Base-by-base conservation (phyloP, 192 early-diverging fungal genomes). In the Gryganskiella cystojenkinii region DNA sequence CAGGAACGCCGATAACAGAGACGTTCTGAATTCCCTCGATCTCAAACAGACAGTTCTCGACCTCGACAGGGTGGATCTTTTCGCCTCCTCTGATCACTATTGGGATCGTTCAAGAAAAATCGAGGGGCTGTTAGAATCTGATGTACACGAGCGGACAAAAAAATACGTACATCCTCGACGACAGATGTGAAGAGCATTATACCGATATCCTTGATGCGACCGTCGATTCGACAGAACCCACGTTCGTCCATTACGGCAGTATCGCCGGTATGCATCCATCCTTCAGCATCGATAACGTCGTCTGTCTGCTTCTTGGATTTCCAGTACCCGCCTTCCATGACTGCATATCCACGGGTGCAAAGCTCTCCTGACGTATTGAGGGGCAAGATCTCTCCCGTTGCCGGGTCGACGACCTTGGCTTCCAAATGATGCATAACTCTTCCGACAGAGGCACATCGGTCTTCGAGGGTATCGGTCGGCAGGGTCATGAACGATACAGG, bases 201-300 rank as follows among this genome's bases (percentile, higher is more conserved):
- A 71, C 70, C 70, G 35, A 69, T 58, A 30, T 86, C 85, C 67
- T 86, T 86, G 55, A 82, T 79, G 13, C 85, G 80, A 2, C 85
- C 85, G 20, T 83, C 83, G 59, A 86, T 85, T 7, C 55, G 70
- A 43, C 79, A 79, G 49, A 82, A 83, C 17, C 85, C 85, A 24
- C 75, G 70, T 8, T 73, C 71, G 61, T 85, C 83, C 30, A 86
- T 56, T 1, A 79, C 44, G 3, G 81, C 85, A 10, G 80, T 62
- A 35, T 86, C 85, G 4, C 85, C 85, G 17, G 83, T 81, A 50
- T 84, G 83, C 80, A 86, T 82, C 71, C 76, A 86, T 6, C 81
- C 72, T 1, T 84, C 80, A 1, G 52, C 30, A 43, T 84, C 82
- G 17, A 86, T 43, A 14, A 65, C 64, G 5, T 70, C 79, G 34